These are phyloP conservation scores for Crithidia mellificae DNA, from an alignment of 208 protist species.

Conservation along the genomic window DNA sequence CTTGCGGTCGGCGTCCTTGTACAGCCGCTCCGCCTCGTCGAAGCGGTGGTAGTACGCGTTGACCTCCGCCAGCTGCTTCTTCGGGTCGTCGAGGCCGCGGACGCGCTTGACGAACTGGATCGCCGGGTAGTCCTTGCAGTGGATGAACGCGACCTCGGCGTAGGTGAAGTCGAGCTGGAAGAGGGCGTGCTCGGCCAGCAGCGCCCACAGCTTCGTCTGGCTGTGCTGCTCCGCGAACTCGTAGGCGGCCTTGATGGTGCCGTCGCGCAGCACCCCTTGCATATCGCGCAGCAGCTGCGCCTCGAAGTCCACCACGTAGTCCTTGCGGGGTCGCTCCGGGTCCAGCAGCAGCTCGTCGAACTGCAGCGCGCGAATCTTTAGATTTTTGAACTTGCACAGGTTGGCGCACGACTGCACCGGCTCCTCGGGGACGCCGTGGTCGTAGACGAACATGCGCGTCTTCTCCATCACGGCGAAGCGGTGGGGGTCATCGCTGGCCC, in stretches of 20 bases:
- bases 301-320: constrained; percentile 90
- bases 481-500: constrained; percentile 93
- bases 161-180: constrained; percentile 83
- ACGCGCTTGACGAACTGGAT: constrained; percentile 97
- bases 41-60: constrained; percentile 94
- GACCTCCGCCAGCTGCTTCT: constrained; percentile 97
- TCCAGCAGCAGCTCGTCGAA: constrained; percentile 95
- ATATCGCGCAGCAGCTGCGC: constrained; percentile 90
- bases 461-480: constrained; percentile 96
- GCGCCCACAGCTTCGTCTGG: constrained; percentile 88
- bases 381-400: constrained; percentile 92
- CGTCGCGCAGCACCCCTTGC: constrained; percentile 57
- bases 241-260: constrained; percentile 87
- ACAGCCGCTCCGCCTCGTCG: constrained; percentile 96
- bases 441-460: constrained; percentile 94
- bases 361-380: constrained; percentile 88
- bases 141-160: constrained; percentile 95
- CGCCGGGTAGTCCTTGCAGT: constrained; percentile 93
- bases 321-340: constrained; percentile 88
- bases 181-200: constrained; percentile 95
- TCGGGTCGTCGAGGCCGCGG: constrained; percentile 85
- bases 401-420: constrained; percentile 86
- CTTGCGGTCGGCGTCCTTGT: constrained; percentile 95
- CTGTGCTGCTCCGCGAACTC: constrained; percentile 93
- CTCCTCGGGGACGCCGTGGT: constrained; percentile 88